Base-by-base conservation (phyloP, 176 grass and related monocot species). In the Lolium perenne region DNA sequence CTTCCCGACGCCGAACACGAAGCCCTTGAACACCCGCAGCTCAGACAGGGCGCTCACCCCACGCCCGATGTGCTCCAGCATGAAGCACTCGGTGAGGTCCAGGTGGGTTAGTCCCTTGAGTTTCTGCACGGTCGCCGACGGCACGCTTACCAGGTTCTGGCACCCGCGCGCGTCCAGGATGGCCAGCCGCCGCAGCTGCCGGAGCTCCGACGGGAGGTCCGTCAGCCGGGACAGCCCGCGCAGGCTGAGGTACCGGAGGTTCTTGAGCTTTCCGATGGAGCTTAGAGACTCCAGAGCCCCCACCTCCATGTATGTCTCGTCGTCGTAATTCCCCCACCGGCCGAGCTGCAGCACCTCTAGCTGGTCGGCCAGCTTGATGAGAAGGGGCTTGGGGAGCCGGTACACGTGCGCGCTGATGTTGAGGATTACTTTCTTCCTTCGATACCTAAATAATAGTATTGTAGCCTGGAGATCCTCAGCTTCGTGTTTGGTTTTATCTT, bases 81-180 rank as follows among this genome's bases (percentile, higher is more conserved):
- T 83, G 50, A 86, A 92, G 79, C 90, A 92, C 41, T 92, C 83
- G 0, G 66, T 83, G 41, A 92, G 80, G 17, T 92, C 90, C 68
- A 92, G 60, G 70, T 83, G 87, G 65, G 87, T 92, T 11, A 92
- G 74, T 3, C 0, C 2, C 4, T 21, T 74, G 25, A 86, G 23
- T 4, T 1, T 22, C 7, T 0, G 1, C 7, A 83, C 8, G 38
- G 40, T 20, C 7, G 7, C 15, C 16, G 48, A 25, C 41, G 1
- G 3, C 18, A 91, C 14, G 18, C 6, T 16, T 11, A 67, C 67
- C 1, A 91, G n/a, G 59, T 91, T 91, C 29, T 91, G 89, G 80
- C 89, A 91, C 1, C 85, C 89, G 5, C 80, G 75, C 40, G 87
- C 60, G 67, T 91, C 85, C 0, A 91, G 59, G 66, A 91, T 80